These are phyloP conservation scores for Daldinia vernicosa DNA, from an alignment of 495 filamentous ascomycete species.

Conservation along the genomic window DNA sequence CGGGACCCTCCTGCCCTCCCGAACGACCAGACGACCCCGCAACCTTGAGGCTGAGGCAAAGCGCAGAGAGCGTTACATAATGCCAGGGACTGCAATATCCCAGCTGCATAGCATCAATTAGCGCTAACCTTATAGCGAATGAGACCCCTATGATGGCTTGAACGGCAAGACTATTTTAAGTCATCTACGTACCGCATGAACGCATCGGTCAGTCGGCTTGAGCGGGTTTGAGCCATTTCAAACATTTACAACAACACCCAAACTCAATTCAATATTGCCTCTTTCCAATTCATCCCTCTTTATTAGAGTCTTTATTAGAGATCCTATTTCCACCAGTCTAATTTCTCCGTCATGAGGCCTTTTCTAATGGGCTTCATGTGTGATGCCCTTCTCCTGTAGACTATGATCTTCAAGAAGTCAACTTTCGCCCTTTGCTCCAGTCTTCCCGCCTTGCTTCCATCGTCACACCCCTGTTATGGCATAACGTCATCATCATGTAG, in stretches of 20 bases:
- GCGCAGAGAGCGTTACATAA: background rate
- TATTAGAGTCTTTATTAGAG: conserved; percentile 18
- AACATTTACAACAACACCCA: conserved; percentile 10
- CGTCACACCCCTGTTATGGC: conserved; percentile 20
- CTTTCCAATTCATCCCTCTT: background rate
- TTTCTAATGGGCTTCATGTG: conserved; percentile 26
- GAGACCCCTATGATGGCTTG: conserved; percentile 2
- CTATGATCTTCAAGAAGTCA: conserved; percentile 51
- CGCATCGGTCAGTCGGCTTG: conserved; percentile 31
- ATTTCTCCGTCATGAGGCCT: conserved; percentile 33
- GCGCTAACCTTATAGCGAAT: conserved; percentile 33
- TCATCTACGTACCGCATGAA: conserved; percentile 7
- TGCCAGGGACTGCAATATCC: background rate
- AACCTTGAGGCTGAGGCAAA: conserved; percentile 33
- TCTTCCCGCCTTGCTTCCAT: conserved; percentile 31
- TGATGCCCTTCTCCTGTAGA: conserved; percentile 37
- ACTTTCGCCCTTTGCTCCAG: conserved; percentile 42
- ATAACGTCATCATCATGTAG: conserved; percentile 49
- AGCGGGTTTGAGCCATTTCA: conserved; percentile 40
- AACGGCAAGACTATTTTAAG: background rate
- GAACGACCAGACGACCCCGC: conserved; percentile 35
- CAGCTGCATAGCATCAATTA: conserved; percentile 6
- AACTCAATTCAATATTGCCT: conserved; percentile 5
- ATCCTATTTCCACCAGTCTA: background rate
- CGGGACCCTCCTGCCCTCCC: background rate